Base-by-base conservation (phyloP, 2,329 filamentous ascomycete species). In the Aspergillus sergii region DNA sequence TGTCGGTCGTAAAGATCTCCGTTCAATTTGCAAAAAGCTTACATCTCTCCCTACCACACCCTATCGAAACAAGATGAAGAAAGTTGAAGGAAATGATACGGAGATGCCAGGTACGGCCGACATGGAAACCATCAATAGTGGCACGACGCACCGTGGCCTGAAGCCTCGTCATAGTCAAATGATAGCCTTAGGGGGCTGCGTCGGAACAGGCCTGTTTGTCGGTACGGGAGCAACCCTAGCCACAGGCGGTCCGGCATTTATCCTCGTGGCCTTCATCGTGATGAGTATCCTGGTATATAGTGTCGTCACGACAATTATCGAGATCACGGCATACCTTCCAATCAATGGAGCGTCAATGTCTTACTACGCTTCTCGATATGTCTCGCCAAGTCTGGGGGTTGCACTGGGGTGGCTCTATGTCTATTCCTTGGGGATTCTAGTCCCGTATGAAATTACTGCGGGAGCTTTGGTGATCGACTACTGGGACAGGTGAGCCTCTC, bases 381-480 rank as follows among this genome's bases (percentile, higher is more conserved):
- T 80, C 16, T 78, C 75, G 26, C 72, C 79, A 36, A 80, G 77
- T 54, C 62, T 80, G 65, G 78, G 77, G 1, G 80, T 81, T 58
- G 74, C 79, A 11, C 76, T 80, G 66, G 79, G 79, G n/a, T 81
- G 79, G 50, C 68, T 79, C 7, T 83, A 83, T 68, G 83, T 81
- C 81, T 83, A 83, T 57, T 78, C 78, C 1, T 69, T 78, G 55
- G 79, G 81, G 0, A 82, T 84, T 36, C 71, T 82, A 41, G 77
- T 84, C 0, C 81, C 80, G 57, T 83, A 85, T 63, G 88, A 91
- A 75, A 88, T 91, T 64, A 86, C 86, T 0, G 89, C 88, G 8
- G 87, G 88, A 14, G 84, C 85, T 46, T 83, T 90, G 19, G 81
- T 91, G 32, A 88, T 91, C 63, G 78, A 86, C 64, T 90, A 86